Percentiles rank a stretch among this genome's conserved stretches.
These are phyloP conservation scores for Backusella circina DNA, from an alignment of 192 early-diverging fungal species.

Conservation along the genomic window DNA sequence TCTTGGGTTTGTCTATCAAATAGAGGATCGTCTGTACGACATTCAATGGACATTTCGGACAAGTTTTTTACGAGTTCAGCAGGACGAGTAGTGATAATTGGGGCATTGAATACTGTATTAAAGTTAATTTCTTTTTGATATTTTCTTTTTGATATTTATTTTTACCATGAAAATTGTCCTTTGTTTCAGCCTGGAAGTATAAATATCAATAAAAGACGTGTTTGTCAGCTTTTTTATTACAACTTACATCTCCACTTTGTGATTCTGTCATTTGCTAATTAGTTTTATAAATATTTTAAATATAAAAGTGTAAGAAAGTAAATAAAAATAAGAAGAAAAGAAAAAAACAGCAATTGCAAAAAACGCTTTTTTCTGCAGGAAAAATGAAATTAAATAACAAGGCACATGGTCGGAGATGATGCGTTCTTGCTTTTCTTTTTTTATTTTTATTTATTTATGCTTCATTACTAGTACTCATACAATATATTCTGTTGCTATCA, in stretches of 20 bases:
- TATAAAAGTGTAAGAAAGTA: neutral
- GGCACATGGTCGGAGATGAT: neutral
- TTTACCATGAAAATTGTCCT: neutral
- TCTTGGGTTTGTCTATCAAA: neutral
- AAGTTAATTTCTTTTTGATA: neutral
- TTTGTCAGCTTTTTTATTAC: neutral
- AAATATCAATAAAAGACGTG: neutral
- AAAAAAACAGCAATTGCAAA: neutral
- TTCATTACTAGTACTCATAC: too few species aligned
- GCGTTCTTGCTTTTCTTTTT: neutral
- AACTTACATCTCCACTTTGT: neutral
- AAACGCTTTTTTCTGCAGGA: neutral
- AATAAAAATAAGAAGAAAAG: neutral
- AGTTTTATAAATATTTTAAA: neutral
- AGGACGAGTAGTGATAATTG: neutral
- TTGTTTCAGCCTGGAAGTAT: neutral
- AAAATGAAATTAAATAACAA: neutral
- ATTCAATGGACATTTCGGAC: conserved; percentile 2
- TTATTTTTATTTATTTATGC: neutral
- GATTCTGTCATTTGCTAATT: neutral
- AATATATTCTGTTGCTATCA: neutral
- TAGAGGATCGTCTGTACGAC: neutral
- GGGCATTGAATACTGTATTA: neutral
- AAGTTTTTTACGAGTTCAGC: neutral
- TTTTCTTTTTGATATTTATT: neutral